phyloP scores from a whole-genome alignment of 768 basidiomycete genomes.

The Leccinellum albellum region DNA sequence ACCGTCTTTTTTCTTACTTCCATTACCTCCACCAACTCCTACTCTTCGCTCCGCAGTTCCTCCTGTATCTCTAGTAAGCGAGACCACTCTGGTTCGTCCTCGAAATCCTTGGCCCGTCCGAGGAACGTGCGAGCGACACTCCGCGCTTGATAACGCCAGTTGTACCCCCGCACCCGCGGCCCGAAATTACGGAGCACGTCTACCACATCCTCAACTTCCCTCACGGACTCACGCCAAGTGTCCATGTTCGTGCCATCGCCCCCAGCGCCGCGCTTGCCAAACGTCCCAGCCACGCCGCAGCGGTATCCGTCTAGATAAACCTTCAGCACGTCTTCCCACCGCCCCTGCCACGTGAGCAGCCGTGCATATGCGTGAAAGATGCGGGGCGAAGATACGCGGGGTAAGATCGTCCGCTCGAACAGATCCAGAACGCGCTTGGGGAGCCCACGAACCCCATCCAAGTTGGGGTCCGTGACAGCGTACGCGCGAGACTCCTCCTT shows the following conservation, averaged over 20 bases:
- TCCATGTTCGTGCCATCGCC: constrained; percentile 57
- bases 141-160: constrained; percentile 84
- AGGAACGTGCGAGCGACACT: constrained; percentile 87
- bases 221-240: constrained; percentile 72
- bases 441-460: constrained; percentile 65
- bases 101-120: constrained; percentile 82
- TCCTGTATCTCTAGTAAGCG: constrained; percentile 56
- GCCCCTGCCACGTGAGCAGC: constrained; percentile 67
- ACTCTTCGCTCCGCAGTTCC: constrained; percentile 21
- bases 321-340: constrained; percentile 75
- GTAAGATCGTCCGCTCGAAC: constrained; percentile 75
- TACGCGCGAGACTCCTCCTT: not conserved
- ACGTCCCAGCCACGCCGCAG: constrained; percentile 52
- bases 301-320: constrained; percentile 87
- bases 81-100: constrained; percentile 84
- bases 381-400: constrained; percentile 72
- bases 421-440: constrained; percentile 64
- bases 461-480: constrained; percentile 35
- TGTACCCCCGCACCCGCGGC: constrained; percentile 52
- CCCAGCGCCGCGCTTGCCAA: constrained; percentile 46
- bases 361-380: constrained; percentile 83
- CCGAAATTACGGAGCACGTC: constrained; percentile 83
- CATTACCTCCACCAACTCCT: not conserved
- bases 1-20: constrained; percentile 4
- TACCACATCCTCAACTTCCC: constrained; percentile 80